phyloP scores from a whole-genome alignment of 768 basidiomycete species.

The Tricholoma hemisulphureum region DNA sequence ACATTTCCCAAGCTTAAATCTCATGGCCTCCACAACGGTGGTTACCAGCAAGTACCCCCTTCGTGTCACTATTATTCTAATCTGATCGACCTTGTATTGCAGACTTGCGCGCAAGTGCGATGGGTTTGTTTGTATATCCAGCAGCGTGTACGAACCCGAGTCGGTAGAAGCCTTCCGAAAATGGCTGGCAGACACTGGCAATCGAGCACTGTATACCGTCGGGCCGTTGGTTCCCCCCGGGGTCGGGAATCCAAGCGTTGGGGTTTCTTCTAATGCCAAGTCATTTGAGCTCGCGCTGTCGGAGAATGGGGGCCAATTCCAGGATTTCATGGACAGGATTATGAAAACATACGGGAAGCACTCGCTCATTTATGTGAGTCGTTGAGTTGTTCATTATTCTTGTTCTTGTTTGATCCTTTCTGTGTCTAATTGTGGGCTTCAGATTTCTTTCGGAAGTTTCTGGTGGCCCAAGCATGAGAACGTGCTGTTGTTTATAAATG shows the following conservation, averaged over 20 bases:
- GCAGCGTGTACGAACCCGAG: constrained; percentile 13
- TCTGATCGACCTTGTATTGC: no score
- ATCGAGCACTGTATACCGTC: constrained; percentile 13
- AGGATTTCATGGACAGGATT: constrained; percentile 10
- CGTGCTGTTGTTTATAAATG: constrained; percentile 6
- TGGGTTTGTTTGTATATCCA: neutral
- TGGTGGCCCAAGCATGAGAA: constrained; percentile 13
- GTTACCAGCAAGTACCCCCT: neutral
- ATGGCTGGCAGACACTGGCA: constrained; percentile 11
- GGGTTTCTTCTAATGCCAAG: neutral
- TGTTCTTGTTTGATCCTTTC: neutral
- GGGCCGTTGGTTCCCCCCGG: constrained; percentile 20
- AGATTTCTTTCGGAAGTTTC: constrained; percentile 14
- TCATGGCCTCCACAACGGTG: neutral
- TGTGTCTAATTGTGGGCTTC: neutral
- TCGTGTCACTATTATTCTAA: neutral
- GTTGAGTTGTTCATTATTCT: neutral
- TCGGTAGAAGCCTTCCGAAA: constrained; percentile 9
- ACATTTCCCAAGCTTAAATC: no score
- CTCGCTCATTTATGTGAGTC: constrained; percentile 20
- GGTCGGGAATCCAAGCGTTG: neutral
- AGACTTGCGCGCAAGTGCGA: neutral
- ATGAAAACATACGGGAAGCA: constrained; percentile 12
- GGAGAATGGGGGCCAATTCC: neutral
- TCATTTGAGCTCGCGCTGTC: neutral